phyloP scores from a whole-genome alignment of 345 rosid species.

The Dipteronia dyeriana region DNA sequence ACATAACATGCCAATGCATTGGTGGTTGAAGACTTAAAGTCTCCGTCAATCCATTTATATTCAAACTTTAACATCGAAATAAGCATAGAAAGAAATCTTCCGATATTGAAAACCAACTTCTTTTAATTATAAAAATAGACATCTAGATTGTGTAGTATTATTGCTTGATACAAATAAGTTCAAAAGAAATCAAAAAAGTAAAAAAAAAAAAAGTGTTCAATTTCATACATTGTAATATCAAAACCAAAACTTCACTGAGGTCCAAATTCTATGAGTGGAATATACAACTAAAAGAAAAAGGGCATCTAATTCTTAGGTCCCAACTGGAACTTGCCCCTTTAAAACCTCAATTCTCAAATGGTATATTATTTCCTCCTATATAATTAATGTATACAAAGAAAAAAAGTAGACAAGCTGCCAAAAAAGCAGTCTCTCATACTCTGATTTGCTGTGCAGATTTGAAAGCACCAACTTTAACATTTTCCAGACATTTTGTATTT shows the following conservation, averaged over 20 bases:
- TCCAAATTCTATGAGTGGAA: neutral
- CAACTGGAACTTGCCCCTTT: neutral
- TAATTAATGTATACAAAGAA: neutral
- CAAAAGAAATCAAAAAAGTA: too few relatives aligned
- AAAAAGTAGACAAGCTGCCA: slow-evolving; percentile 1
- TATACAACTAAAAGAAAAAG: neutral
- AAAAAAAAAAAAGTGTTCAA: too few relatives aligned
- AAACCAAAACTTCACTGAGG: neutral
- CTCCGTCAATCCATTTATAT: too few relatives aligned
- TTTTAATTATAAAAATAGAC: too few relatives aligned
- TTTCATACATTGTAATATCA: neutral
- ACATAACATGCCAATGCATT: too few relatives aligned
- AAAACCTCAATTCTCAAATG: neutral
- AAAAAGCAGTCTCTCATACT: neutral
- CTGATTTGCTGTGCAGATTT: slow-evolving; percentile 2
- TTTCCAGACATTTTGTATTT: too few relatives aligned
- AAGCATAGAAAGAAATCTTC: too few relatives aligned
- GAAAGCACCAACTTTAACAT: neutral
- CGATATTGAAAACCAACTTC: too few relatives aligned
- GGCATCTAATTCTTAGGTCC: neutral
- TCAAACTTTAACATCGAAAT: too few relatives aligned
- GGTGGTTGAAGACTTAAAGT: too few relatives aligned
- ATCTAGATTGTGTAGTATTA: too few relatives aligned
- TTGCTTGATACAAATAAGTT: too few relatives aligned
- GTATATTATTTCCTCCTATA: neutral